Base-by-base conservation (phyloP, 2,329 filamentous ascomycete species). In the Colletotrichum sp. region DNA sequence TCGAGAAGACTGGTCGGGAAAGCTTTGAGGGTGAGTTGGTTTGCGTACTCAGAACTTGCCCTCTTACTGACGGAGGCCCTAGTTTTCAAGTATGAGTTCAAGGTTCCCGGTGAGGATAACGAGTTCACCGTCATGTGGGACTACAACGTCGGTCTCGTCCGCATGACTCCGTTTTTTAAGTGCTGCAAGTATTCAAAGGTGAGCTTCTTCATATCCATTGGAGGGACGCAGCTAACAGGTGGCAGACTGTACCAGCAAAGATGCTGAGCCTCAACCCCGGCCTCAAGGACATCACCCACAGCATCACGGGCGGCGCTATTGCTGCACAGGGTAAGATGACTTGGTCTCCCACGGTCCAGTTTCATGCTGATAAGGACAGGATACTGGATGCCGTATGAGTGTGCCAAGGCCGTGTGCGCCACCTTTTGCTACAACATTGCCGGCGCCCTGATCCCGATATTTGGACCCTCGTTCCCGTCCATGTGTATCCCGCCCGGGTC, bases 131-230 rank as follows among this genome's bases (percentile, higher is more conserved):
- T 98, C 76, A 96, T 98, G 91, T 99, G 97, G 97, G 97, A 99
- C 84, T 98, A 98, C 86, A 96, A 97, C 80, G 92, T 96, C 77
- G 97, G 97, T 10, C 92, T 98, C 34, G 96, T 98, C 77, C 93
- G 96, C 77, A 97, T 98, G 85, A 98, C 96, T 3, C 94, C 96
- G 32, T 95, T 98, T 82, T 98, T 98, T 90, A 98, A 98, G 84
- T 96, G 94, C 78, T 93, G 93, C 82, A 93, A 94, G 78, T 96
- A 96, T 82, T 91, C 93, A 78, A 99, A 99, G 92, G 96, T 48
- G 16, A 34, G n/a, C 25, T 12, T 61, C 6, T 9, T 30, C 32
- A 25, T 27, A 34, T 22, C 2, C 6, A 7, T 62, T 8, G 13
- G 8, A 6, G 16, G 7, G 9, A n/a, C 16, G 6, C 7, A 15